Conservation (phyloP, 306 rosid species). For the Lagenaria siceraria region DNA sequence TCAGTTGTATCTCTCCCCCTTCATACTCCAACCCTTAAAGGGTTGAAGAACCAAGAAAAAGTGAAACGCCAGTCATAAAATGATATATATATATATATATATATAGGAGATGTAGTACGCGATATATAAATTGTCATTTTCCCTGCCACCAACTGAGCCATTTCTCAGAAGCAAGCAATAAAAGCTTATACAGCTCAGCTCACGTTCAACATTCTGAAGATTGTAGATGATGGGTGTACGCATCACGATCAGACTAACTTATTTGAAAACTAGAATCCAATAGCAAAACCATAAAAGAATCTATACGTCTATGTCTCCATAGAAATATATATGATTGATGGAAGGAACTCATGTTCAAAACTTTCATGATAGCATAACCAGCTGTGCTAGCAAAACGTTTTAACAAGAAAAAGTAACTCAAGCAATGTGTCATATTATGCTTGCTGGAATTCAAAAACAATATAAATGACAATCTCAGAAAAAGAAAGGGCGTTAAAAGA, state of each 20-base stretch:
- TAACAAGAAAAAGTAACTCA: background rate
- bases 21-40: too few relatives aligned
- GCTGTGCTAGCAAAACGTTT: background rate
- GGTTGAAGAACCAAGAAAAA: too few relatives aligned
- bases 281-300: background rate
- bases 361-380: background rate
- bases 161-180: background rate
- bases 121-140: background rate
- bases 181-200: background rate
- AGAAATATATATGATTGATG: background rate
- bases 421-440: slow-evolving; percentile 7
- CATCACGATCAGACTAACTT: background rate
- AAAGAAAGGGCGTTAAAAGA: background rate
- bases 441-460: slow-evolving; percentile 1
- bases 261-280: background rate
- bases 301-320: background rate
- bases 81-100: too few relatives aligned
- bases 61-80: too few relatives aligned
- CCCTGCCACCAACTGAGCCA: background rate
- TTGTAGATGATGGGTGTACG: background rate
- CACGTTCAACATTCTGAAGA: background rate
- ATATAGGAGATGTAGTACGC: background rate
- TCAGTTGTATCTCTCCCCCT: background rate
- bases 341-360: slow-evolving; percentile 1
- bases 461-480: background rate